Percentiles rank a stretch among this genome's conserved stretches.
phyloP scores from a whole-genome alignment of 257 asterid genomes.

The Solanum habrochaites region DNA sequence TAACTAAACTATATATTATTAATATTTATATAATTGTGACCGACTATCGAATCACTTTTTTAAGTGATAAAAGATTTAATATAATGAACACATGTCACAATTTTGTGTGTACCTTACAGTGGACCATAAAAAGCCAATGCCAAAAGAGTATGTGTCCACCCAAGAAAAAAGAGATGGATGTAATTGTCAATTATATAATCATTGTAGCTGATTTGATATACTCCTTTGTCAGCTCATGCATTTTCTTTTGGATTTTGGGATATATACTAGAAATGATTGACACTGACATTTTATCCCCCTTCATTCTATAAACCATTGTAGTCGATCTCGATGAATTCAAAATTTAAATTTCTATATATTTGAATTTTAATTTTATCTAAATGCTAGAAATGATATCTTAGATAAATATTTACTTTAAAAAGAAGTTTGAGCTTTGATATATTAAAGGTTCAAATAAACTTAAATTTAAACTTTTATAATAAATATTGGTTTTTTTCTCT shows the following conservation, averaged over 20 bases:
- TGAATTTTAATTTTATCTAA: rapidly evolving
- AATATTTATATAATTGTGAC: no score
- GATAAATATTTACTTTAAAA: no score
- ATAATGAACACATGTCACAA: not conserved
- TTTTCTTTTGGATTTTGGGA: not conserved
- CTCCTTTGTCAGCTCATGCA: not conserved
- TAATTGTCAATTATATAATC: not conserved
- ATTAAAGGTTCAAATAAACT: not conserved
- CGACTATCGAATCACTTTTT: not conserved
- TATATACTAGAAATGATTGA: not conserved
- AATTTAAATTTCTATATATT: not conserved
- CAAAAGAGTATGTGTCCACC: not conserved
- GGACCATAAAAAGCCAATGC: not conserved
- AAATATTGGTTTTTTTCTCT: not conserved
- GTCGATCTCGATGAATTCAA: rapidly evolving
- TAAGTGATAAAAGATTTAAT: not conserved
- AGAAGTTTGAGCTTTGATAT: no score
- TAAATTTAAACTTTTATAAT: not conserved
- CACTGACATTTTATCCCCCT: not conserved
- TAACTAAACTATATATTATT: no score
- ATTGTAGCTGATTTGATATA: not conserved
- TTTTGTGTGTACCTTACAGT: not conserved
- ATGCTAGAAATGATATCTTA: no score
- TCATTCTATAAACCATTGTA: no score
- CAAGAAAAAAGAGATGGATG: not conserved